These are phyloP conservation scores for Lentinula guzmanii DNA, from an alignment of 768 basidiomycete species.

Conservation along the genomic window DNA sequence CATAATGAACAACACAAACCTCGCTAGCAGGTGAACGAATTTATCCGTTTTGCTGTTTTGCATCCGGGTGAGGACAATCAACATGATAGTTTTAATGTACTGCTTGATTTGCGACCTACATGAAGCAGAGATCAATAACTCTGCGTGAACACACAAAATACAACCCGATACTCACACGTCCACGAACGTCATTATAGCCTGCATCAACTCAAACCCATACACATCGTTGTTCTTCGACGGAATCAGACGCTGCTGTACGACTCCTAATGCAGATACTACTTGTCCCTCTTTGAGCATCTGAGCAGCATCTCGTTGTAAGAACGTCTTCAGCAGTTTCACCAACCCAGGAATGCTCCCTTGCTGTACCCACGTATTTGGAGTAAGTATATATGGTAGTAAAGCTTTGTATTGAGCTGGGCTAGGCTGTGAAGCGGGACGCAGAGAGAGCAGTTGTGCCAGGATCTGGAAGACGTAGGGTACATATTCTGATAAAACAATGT, in stretches of 20 bases:
- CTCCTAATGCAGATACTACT: slow-evolving; percentile 72
- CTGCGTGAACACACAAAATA: not conserved
- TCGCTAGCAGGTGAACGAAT: slow-evolving; percentile 76
- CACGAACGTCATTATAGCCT: slow-evolving; percentile 66
- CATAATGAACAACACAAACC: slow-evolving; percentile 71
- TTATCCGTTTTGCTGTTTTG: slow-evolving; percentile 82
- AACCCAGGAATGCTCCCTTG: slow-evolving; percentile 94
- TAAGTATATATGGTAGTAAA: slow-evolving; percentile 78
- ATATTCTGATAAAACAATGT: slow-evolving; percentile 58
- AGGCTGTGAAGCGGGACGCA: slow-evolving; percentile 18
- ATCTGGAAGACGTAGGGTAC: slow-evolving; percentile 97
- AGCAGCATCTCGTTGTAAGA: slow-evolving; percentile 62
- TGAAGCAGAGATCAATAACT: not conserved
- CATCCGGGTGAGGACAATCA: slow-evolving; percentile 80
- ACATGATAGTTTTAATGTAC: slow-evolving; percentile 70
- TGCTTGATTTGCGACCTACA: slow-evolving; percentile 54
- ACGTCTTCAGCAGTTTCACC: slow-evolving; percentile 81
- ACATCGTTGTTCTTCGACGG: slow-evolving; percentile 83
- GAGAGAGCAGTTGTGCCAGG: slow-evolving; percentile 73
- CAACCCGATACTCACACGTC: slow-evolving; percentile 57
- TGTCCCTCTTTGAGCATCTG: slow-evolving; percentile 70
- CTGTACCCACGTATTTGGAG: slow-evolving; percentile 85
- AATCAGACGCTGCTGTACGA: slow-evolving; percentile 85
- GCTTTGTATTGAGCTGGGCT: slow-evolving; percentile 75
- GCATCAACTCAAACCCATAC: slow-evolving; percentile 88